These are phyloP conservation scores for Fimicolochytrium jonesii DNA, from an alignment of 192 early-diverging fungal genomes.

Conservation along the genomic window DNA sequence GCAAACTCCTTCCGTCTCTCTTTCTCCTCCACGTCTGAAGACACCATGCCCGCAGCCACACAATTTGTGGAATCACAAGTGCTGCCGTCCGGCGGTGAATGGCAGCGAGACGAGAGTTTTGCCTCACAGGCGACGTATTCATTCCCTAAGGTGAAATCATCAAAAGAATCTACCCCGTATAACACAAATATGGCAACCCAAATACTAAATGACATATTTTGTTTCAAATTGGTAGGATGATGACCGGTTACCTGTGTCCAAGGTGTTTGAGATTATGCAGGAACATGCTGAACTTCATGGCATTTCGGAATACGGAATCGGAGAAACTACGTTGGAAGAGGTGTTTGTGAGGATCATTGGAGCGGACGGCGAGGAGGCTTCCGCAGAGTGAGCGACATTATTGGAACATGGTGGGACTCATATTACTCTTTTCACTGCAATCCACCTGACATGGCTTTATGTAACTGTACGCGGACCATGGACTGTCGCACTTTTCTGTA, in stretches of 20 bases:
- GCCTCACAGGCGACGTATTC: conserved; percentile 59
- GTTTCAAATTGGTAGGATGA: not conserved
- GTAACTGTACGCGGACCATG: too few relatives aligned
- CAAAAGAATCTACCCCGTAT: not conserved
- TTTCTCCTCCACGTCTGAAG: not conserved
- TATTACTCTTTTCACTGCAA: too few relatives aligned
- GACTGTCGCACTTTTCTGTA: too few relatives aligned
- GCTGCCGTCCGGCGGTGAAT: conserved; percentile 47
- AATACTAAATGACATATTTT: not conserved
- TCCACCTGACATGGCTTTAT: too few relatives aligned
- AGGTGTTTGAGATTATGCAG: conserved; percentile 61
- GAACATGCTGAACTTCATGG: conserved; percentile 47
- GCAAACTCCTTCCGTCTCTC: not conserved
- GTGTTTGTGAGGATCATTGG: conserved; percentile 60
- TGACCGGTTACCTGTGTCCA: conserved; percentile 31
- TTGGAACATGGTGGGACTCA: too few relatives aligned
- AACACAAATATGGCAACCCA: not conserved
- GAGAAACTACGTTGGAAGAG: conserved; percentile 66
- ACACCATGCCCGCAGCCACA: conserved; percentile 23
- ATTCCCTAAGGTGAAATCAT: conserved; percentile 42
- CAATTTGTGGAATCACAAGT: conserved; percentile 44
- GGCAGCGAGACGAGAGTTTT: conserved; percentile 35
- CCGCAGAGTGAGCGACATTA: too few relatives aligned
- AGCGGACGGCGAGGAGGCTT: conserved; percentile 13
- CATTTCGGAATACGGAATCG: conserved; percentile 70